A percentile compares a stretch with the other conserved stretches of the same genome.
Evolutionary conservation across 768 basidiomycete genomes (phyloP).

Genomic region (Fomitopsis serialis): DNA sequence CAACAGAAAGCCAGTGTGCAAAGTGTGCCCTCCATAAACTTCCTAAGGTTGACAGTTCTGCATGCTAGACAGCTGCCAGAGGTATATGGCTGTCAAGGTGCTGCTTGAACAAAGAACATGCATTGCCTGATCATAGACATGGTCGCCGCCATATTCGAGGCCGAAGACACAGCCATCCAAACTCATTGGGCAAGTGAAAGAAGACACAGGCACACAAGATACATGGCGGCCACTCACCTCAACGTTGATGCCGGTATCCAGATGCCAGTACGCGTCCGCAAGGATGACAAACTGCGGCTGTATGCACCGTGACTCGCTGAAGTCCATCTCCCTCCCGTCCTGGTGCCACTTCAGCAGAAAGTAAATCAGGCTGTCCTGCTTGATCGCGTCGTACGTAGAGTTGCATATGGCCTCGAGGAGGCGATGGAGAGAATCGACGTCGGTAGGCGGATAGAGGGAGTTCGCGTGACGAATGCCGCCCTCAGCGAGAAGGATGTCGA

Average conservation of each 20-base stretch:
- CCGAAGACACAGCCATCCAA: too few species aligned
- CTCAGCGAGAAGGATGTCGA: constrained; percentile 64
- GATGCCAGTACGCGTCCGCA: constrained; percentile 81
- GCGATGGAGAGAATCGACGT: constrained; percentile 44
- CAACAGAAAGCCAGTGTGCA: neutral
- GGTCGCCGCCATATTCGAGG: too few species aligned
- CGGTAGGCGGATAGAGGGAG: constrained; percentile 60
- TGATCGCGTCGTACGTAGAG: constrained; percentile 66
- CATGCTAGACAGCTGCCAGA: too few species aligned
- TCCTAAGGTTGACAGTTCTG: too few species aligned
- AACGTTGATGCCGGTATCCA: constrained; percentile 66
- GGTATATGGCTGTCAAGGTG: too few species aligned
- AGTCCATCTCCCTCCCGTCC: constrained; percentile 54
- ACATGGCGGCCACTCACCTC: constrained; percentile 40
- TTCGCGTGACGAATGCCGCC: constrained; percentile 59
- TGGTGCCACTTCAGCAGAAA: constrained; percentile 77
- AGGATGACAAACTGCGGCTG: constrained; percentile 71
- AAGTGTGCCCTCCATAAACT: too few species aligned
- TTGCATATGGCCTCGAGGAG: constrained; percentile 57
- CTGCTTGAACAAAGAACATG: too few species aligned
- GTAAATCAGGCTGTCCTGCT: constrained; percentile 78
- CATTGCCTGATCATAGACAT: too few species aligned
- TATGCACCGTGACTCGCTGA: constrained; percentile 50
- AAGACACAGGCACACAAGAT: too few species aligned
- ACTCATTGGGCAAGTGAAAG: too few species aligned